These are phyloP conservation scores for Suillus clintonianus DNA, from an alignment of 768 basidiomycete genomes.

Conservation along the genomic window DNA sequence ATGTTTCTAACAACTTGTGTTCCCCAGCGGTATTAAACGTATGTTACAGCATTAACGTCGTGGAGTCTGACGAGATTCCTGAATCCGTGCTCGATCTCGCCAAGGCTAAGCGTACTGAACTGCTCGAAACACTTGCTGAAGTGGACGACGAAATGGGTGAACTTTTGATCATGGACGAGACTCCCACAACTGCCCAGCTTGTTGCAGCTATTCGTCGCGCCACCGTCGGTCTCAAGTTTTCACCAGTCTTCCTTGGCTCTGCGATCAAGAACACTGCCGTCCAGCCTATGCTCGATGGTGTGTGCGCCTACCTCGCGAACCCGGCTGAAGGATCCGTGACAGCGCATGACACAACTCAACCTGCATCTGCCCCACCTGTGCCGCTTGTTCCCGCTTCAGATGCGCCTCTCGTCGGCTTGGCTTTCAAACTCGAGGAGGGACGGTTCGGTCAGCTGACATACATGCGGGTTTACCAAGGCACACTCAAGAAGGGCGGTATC, in stretches of 20 bases:
- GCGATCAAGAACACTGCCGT: conserved; percentile 97
- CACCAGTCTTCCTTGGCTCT: conserved; percentile 95
- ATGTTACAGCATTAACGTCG: conserved; percentile 62
- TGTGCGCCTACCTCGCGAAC: conserved; percentile 92
- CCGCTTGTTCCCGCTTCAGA: conserved; percentile 79
- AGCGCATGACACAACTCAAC: conserved; percentile 81
- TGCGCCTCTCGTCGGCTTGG: conserved; percentile 88
- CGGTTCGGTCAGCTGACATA: conserved; percentile 97
- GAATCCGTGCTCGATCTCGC: conserved; percentile 71
- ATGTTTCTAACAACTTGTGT: conserved; percentile 21
- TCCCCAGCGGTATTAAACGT: neutral
- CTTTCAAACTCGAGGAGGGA: conserved; percentile 98
- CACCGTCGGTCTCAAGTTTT: conserved; percentile 86
- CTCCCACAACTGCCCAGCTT: conserved; percentile 72
- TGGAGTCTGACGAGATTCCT: conserved; percentile 88
- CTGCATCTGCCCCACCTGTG: conserved; percentile 65
- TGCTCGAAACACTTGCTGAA: conserved; percentile 94
- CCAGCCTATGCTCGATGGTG: conserved; percentile 91
- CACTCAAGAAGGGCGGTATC: conserved; percentile 77
- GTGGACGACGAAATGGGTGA: conserved; percentile 96
- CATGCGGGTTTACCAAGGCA: conserved; percentile 97
- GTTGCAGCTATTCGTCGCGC: conserved; percentile 85
- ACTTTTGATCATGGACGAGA: conserved; percentile 82
- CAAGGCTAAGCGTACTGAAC: conserved; percentile 81
- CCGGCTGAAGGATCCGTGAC: conserved; percentile 77